Base-by-base conservation (phyloP, 2,329 filamentous ascomycete species). In the Cercospora sp. region DNA sequence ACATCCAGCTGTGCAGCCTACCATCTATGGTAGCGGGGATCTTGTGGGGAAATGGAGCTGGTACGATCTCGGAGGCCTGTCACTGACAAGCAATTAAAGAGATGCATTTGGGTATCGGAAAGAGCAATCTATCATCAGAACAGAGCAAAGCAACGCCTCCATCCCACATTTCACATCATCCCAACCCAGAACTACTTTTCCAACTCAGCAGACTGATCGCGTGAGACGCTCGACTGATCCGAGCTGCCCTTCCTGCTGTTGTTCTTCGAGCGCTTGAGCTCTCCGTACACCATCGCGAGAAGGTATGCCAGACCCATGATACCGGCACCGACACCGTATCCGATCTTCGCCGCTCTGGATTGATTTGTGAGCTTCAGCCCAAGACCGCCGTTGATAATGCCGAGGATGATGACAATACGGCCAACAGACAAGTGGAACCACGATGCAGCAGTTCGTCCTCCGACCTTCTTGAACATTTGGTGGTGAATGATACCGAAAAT, bases 301-400 rank as follows among this genome's bases (percentile, higher is more conserved):
- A 83, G 65, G 71, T 84, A 85, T 3, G 77, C 67, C 7, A 82
- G 31, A 13, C 79, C 84, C 64, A 87, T 78, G 10, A 86, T 60
- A 3, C 78, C 85, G 31, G 83, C 83, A 62, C 86, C 74, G 4
- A 86, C 81, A 6, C 79, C 79, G 70, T 86, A 87, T 1, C 80
- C 83, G 66, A 85, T 83, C 33, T 70, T 69, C 18, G 60, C 53
- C 18, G 69, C 69, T 45, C 20, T 55, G 70, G 74, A 53, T 78
- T 79, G 65, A 1, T 81, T 79, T 1, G 83, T 82, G 20, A 86
- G 77, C 67, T 79, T 76, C 48, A 87, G 80, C 0, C 86, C 86
- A 1, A 87, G 75, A 0, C 86, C 86, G 20, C 84, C 86, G 71
- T 87, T 87, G 73, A 87, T 79, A 62, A 87, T 84, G 3, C 83